Evolutionary conservation across 768 basidiomycete species (phyloP).

Genomic region (Lactarius tabidus): DNA sequence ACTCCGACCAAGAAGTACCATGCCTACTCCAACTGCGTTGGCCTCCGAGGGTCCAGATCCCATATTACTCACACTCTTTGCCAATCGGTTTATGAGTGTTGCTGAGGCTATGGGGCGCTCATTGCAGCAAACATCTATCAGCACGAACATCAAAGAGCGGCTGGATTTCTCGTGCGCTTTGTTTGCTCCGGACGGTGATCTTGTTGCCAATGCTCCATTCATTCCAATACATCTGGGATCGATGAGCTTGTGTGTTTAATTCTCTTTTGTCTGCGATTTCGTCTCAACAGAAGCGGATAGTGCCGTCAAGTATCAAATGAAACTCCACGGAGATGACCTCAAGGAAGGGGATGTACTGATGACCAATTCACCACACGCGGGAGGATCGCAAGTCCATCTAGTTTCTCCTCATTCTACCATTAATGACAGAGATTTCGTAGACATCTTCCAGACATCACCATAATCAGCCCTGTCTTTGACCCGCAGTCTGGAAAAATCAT

Average conservation of each 20-base stretch:
- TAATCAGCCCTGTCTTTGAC: conserved; percentile 89
- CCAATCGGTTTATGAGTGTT: conserved; percentile 96
- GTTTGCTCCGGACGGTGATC: conserved; percentile 90
- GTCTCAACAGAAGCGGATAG: conserved; percentile 33
- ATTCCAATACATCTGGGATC: conserved; percentile 85
- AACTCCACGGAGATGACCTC: conserved; percentile 60
- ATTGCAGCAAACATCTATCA: conserved; percentile 85
- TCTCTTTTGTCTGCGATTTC: background rate
- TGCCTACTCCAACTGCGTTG: background rate
- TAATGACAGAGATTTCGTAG: conserved; percentile 31
- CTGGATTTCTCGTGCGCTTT: conserved; percentile 94
- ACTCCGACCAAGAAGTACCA: background rate
- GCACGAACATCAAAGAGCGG: conserved; percentile 94
- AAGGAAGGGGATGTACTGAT: conserved; percentile 91
- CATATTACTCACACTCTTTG: conserved; percentile 85
- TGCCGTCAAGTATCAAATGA: conserved; percentile 89
- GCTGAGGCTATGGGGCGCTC: conserved; percentile 95
- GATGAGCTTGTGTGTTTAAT: conserved; percentile 76
- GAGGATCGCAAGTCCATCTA: conserved; percentile 66
- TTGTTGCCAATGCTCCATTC: conserved; percentile 93
- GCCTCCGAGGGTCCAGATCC: conserved; percentile 59
- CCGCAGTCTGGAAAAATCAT: conserved; percentile 65
- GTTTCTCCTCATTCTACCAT: conserved; percentile 14
- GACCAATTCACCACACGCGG: conserved; percentile 87
- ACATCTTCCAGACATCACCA: conserved; percentile 84